Base-by-base conservation (phyloP, 176 grass and related monocot genomes). In the Zea luxurians region DNA sequence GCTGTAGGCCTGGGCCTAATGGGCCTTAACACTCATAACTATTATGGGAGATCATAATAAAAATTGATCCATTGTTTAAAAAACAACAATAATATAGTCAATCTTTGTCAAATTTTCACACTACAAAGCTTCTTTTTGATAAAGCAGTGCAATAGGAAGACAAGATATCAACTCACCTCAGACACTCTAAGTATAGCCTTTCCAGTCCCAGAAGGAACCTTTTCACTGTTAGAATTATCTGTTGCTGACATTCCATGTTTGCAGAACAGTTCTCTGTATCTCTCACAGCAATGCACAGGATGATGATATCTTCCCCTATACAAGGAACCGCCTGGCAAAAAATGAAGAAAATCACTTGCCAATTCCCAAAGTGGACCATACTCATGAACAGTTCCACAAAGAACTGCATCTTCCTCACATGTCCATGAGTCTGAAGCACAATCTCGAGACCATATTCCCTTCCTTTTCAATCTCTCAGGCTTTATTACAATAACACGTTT, bases 271-370 rank as follows among this genome's bases (percentile, higher is more conserved):
- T 99, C 96, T 59, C 96, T 79, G 70, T 95, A 99, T 80, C 96
- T 89, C 81, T 99, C 96, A 76, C 92, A 95, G 53, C 96, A 99
- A 88, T 99, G 92, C 21, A 93, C 88, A 71, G 92, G 96, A 85
- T 99, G 92, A 45, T 79, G 92, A 75, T 83, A 93, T 77, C 92
- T 86, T 57, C 96, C 96, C 68, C 88, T 86, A 66, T 90, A 95
- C 66, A 83, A 79, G 27, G 27, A 27, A 70, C 89, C 90, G 77
- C 88, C 83, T 34, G 86, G 81, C 58, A 90, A 80, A 68, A 74
- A 83, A 83, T 85, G 74, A 83, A 99, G 81, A 63, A 73, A 69
- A 74, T 99, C 96, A 82, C 92, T 99, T 54, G 89, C 90, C 76
- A 95, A 79, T 57, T 86, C 85, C 96, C 96, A 99, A 64, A 91